A percentile compares a stretch with the other conserved stretches of the same genome.
Evolutionary conservation across 2,329 filamentous ascomycete genomes (phyloP).

Genomic region (Trichoderma gracile): DNA sequence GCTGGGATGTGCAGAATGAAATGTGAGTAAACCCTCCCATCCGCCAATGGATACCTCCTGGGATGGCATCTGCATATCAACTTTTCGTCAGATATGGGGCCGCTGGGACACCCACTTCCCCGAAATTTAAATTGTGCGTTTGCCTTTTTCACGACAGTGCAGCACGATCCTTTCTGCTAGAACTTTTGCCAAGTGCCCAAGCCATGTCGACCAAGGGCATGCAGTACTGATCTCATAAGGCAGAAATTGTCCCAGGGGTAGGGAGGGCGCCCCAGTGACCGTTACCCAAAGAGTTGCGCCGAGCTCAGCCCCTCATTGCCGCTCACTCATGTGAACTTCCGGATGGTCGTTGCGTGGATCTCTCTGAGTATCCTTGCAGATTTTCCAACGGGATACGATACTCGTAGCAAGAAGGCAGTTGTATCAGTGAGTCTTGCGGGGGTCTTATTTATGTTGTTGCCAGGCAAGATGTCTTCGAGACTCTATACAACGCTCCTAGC

Average conservation of each 20-base stretch:
- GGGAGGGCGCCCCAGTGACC: background rate
- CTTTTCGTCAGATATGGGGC: slow-evolving; percentile 2
- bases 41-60: slow-evolving; percentile 6
- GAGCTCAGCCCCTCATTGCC: background rate
- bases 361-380: background rate
- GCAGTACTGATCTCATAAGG: background rate
- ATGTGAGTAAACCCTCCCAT: slow-evolving; percentile 15
- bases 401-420: background rate
- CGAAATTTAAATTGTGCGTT: slow-evolving; percentile 4
- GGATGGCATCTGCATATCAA: slow-evolving; percentile 3
- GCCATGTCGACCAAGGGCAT: background rate
- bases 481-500: background rate
- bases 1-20: slow-evolving; percentile 13
- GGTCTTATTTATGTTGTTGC: background rate
- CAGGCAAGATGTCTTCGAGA: background rate
- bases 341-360: too few species aligned
- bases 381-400: background rate
- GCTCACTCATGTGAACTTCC: background rate
- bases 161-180: background rate
- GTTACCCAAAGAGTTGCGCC: background rate
- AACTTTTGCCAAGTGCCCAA: slow-evolving; percentile 1
- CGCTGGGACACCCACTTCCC: slow-evolving; percentile 1
- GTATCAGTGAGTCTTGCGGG: background rate
- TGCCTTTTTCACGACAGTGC: background rate
- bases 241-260: background rate